Conservation (phyloP, 148 eudicot genomes). For the Chenopodium suecicum region DNA sequence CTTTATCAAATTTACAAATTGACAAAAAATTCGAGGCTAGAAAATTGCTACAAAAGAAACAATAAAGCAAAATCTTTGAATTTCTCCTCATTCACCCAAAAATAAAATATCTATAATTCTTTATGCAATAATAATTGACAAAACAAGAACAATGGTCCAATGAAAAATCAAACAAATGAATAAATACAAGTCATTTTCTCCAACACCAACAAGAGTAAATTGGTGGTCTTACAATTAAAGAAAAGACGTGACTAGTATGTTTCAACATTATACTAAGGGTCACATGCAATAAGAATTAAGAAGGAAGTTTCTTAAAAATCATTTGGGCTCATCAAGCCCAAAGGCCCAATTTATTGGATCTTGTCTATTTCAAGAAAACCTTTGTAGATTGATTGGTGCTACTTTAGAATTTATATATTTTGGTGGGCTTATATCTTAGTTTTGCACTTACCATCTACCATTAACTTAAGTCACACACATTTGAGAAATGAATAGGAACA, state of each 20-base stretch:
- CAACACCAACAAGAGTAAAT: neutral
- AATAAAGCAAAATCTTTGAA: neutral
- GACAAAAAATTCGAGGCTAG: neutral
- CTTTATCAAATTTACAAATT: neutral
- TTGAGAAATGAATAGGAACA: no score
- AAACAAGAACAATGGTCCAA: neutral
- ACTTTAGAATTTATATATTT: no score
- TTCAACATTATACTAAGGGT: neutral
- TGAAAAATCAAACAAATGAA: neutral
- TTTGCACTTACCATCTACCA: no score
- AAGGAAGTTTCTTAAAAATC: neutral
- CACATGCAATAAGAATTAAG: neutral
- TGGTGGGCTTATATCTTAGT: no score
- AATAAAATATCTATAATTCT: neutral
- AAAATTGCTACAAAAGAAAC: neutral
- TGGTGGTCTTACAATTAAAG: neutral
- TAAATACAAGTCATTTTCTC: neutral
- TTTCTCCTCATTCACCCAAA: neutral
- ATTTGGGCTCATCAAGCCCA: neutral
- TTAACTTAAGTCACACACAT: no score
- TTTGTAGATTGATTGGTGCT: neutral
- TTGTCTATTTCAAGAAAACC: neutral
- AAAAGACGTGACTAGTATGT: neutral
- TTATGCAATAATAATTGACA: neutral
- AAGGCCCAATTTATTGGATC: neutral